Evolutionary conservation across 2,329 filamentous ascomycete species (phyloP).

Genomic region (Aspergillus carbonarius): DNA sequence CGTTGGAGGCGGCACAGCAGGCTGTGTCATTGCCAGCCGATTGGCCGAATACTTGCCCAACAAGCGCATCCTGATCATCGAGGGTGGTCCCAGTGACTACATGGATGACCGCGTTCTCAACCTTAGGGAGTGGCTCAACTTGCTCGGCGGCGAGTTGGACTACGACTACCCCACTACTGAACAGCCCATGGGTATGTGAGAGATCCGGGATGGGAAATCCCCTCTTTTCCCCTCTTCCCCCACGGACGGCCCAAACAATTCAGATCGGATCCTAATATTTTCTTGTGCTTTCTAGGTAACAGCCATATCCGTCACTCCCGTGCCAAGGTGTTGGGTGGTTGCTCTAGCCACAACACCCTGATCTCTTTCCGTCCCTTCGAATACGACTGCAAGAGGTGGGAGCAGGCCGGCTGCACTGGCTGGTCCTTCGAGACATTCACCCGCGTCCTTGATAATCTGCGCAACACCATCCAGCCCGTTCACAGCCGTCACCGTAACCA

Average conservation of each 20-base stretch:
- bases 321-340: constrained; percentile 88
- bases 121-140: constrained; percentile 79
- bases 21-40: constrained; percentile 78
- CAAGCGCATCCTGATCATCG: constrained; percentile 78
- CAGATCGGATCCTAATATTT: not conserved
- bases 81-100: constrained; percentile 86
- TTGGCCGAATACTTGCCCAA: constrained; percentile 80
- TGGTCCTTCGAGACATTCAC: constrained; percentile 87
- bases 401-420: constrained; percentile 74
- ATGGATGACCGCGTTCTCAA: constrained; percentile 84
- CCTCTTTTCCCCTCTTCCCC: not conserved
- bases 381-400: constrained; percentile 84
- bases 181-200: constrained; percentile 69
- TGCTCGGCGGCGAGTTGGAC: constrained; percentile 84
- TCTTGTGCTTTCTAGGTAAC: constrained; percentile 59
- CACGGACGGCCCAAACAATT: not conserved
- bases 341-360: constrained; percentile 90
- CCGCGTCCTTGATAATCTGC: constrained; percentile 76
- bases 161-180: constrained; percentile 89
- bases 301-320: constrained; percentile 88
- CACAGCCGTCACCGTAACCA: constrained; percentile 84
- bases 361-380: constrained; percentile 91
- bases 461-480: constrained; percentile 87
- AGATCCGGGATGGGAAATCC: not conserved
- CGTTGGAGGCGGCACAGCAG: constrained; percentile 81